Conservation (phyloP, 805 yeast species). For the Vanderwaltozyma yarrowii region DNA sequence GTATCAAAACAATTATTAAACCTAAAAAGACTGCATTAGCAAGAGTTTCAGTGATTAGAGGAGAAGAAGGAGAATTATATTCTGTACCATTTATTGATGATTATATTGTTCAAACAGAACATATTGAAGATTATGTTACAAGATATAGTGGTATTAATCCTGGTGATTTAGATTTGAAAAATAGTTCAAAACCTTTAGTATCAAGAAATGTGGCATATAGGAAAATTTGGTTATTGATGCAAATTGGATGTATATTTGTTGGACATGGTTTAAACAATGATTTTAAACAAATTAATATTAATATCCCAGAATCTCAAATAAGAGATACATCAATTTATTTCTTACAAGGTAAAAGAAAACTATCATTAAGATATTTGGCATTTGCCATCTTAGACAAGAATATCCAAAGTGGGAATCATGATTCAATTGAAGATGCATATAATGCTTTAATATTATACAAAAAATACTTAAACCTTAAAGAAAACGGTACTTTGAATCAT, state of each 20-base stretch:
- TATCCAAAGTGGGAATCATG: conserved; percentile 91
- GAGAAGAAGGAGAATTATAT: conserved; percentile 50
- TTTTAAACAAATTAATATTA: conserved; percentile 84
- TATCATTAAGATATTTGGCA: conserved; percentile 79
- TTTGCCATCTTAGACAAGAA: conserved; percentile 62
- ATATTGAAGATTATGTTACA: conserved; percentile 78
- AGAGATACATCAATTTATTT: conserved; percentile 82
- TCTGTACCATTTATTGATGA: conserved; percentile 89
- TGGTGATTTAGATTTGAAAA: conserved; percentile 72
- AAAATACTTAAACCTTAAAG: conserved; percentile 54
- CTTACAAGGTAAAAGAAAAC: conserved; percentile 63
- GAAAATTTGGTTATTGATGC: conserved; percentile 79
- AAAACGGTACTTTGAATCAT: conserved; percentile 47
- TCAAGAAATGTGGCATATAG: conserved; percentile 76
- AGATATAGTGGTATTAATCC: conserved; percentile 88
- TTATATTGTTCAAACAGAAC: conserved; percentile 64
- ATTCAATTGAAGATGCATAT: conserved; percentile 91
- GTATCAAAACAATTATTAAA: conserved; percentile 54
- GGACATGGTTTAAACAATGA: conserved; percentile 93
- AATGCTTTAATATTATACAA: conserved; percentile 74
- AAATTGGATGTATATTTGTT: conserved; percentile 82
- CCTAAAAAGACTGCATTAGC: conserved; percentile 78
- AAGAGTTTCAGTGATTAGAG: conserved; percentile 76
- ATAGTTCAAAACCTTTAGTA: conserved; percentile 60
- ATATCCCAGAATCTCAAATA: conserved; percentile 77